Conservation (phyloP, 108 stramenopile species). For the Fragilaria crotonensis region DNA sequence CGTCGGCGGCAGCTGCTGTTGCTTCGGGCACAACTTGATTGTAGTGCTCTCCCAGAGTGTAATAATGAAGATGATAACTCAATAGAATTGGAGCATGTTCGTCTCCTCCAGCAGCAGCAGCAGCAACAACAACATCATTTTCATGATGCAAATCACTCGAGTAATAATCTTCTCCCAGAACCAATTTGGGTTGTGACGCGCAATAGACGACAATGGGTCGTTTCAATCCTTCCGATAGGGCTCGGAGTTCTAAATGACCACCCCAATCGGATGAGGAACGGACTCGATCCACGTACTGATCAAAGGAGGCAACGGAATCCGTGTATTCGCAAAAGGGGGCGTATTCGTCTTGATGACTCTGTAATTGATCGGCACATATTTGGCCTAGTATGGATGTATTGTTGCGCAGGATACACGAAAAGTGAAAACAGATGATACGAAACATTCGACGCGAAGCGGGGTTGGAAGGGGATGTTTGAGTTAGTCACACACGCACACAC, state of each 20-base stretch:
- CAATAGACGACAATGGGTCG: slow-evolving; percentile 83
- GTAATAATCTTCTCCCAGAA: slow-evolving; percentile 35
- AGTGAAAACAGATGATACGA: no score
- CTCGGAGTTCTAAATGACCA: slow-evolving; percentile 93
- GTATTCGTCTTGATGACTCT: slow-evolving; percentile 63
- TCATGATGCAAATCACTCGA: slow-evolving; percentile 13
- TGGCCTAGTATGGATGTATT: slow-evolving; percentile 18
- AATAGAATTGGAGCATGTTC: slow-evolving; percentile 56
- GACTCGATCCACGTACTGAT: slow-evolving; percentile 76
- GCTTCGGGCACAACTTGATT: slow-evolving; percentile 80
- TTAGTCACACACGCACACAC: no score
- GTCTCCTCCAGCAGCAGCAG: slow-evolving; percentile 19
- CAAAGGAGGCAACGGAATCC: slow-evolving; percentile 51
- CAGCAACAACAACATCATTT: background rate
- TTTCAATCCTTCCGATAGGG: slow-evolving; percentile 66
- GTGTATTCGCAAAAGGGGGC: slow-evolving; percentile 83
- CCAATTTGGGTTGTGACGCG: slow-evolving; percentile 41
- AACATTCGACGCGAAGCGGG: no score
- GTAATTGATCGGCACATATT: slow-evolving; percentile 62
- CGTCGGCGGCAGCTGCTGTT: no score
- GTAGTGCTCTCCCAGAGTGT: slow-evolving; percentile 97
- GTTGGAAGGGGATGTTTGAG: no score
- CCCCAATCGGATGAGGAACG: slow-evolving; percentile 90
- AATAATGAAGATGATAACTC: slow-evolving; percentile 94
- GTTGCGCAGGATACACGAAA: no score